phyloP scores from a whole-genome alignment of 441 rosid genomes.

The Arabidopsis hybrid region DNA sequence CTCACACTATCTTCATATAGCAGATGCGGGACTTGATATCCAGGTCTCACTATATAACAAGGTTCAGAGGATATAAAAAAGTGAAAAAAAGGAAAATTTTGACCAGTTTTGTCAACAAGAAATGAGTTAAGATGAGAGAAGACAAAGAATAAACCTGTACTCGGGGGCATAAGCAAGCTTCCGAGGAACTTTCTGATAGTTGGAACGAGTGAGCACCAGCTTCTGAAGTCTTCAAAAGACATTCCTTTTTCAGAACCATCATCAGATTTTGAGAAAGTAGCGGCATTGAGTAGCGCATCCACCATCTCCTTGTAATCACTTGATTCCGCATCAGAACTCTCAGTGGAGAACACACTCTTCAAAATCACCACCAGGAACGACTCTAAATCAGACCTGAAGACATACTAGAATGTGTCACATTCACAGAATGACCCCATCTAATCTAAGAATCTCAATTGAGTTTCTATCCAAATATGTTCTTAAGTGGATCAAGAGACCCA shows the following conservation, averaged over 20 bases:
- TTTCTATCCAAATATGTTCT: not conserved
- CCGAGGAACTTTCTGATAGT: conserved; percentile 86
- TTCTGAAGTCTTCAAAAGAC: conserved; percentile 81
- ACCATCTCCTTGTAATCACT: conserved; percentile 50
- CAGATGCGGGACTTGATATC: conserved; percentile 74
- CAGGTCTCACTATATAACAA: conserved; percentile 59
- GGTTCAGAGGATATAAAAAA: not conserved
- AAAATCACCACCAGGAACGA: conserved; percentile 54
- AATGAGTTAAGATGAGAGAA: not conserved
- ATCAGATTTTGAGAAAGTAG: conserved; percentile 59
- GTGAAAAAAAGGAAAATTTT: not conserved
- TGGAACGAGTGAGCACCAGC: conserved; percentile 72
- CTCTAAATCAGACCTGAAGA: conserved; percentile 76
- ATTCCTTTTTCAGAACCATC: conserved; percentile 57
- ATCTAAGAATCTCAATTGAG: not conserved
- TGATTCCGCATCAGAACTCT: conserved; percentile 47
- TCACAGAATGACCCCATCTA: not conserved
- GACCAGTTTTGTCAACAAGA: not conserved
- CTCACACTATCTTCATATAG: conserved; percentile 54
- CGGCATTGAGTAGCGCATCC: conserved; percentile 61
- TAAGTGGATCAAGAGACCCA: not conserved
- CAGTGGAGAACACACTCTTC: conserved; percentile 51
- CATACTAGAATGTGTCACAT: conserved; percentile 27
- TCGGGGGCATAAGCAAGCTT: conserved; percentile 68
- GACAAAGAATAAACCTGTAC: conserved; percentile 57